phyloP scores from a whole-genome alignment of 305 asterid species.

The Plantago rigida region DNA sequence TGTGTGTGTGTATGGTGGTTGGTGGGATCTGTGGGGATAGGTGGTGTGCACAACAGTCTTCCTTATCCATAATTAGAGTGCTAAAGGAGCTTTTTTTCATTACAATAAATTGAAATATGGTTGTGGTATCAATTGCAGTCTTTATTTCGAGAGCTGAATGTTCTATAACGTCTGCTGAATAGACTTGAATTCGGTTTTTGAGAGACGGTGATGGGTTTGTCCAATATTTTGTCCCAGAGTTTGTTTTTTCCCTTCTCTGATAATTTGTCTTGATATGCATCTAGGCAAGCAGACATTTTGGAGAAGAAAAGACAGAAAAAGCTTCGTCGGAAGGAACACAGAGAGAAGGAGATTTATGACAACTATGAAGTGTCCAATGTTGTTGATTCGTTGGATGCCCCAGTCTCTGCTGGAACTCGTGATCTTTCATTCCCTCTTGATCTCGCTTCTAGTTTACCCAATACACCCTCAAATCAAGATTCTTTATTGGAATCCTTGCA shows the following conservation, averaged over 20 bases:
- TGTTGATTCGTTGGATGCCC: slow-evolving; percentile 35
- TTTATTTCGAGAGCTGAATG: no score
- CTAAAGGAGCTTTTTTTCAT: no score
- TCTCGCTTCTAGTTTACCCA: slow-evolving; percentile 35
- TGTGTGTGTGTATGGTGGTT: no score
- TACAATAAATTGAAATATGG: no score
- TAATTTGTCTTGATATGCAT: slow-evolving; percentile 14
- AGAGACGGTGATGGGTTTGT: not conserved
- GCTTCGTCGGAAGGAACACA: slow-evolving; percentile 66
- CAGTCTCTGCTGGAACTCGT: slow-evolving; percentile 40
- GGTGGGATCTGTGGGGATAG: no score
- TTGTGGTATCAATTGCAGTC: no score
- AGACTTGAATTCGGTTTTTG: not conserved
- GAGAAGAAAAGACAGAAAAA: slow-evolving; percentile 61
- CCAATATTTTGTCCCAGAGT: not conserved
- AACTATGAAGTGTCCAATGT: slow-evolving; percentile 1
- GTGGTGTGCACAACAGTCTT: no score
- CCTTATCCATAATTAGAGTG: no score
- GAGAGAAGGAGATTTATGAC: slow-evolving; percentile 31
- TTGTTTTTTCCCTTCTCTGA: not conserved
- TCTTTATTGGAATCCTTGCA: slow-evolving; percentile 33
- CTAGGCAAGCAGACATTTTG: slow-evolving; percentile 50
- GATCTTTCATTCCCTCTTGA: slow-evolving; percentile 39
- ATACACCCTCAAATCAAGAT: slow-evolving; percentile 27
- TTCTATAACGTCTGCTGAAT: no score